These are phyloP conservation scores for Paracoccidioides brasiliensis DNA, from an alignment of 2,329 filamentous ascomycete species.

Conservation along the genomic window DNA sequence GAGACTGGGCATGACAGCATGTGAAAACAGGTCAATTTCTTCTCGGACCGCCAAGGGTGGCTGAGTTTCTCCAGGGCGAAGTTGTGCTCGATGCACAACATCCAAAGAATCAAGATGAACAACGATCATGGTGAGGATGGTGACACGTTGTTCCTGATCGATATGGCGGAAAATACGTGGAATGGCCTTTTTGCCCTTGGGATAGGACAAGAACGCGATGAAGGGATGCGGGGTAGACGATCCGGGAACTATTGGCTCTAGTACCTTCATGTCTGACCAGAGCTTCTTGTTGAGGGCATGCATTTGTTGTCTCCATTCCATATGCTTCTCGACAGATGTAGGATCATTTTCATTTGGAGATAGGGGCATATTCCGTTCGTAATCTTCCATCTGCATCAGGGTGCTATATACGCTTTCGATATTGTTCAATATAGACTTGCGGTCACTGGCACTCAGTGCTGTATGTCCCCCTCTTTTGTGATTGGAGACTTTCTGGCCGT, in stretches of 20 bases:
- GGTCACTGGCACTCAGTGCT: constrained; percentile 51
- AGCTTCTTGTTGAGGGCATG: constrained; percentile 63
- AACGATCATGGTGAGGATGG: constrained; percentile 88
- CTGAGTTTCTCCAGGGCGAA: constrained; percentile 57
- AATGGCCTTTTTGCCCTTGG: constrained; percentile 92
- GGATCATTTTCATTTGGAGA: constrained; percentile 52
- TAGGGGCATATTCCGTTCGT: constrained; percentile 67
- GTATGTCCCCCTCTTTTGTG: constrained; percentile 33
- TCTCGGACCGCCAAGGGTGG: constrained; percentile 70
- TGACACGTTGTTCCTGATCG: constrained; percentile 77
- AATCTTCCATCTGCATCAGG: constrained; percentile 88
- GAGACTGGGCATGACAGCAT: constrained; percentile 77
- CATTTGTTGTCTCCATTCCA: constrained; percentile 64
- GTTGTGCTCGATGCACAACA: constrained; percentile 69
- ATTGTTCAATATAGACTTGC: constrained; percentile 70
- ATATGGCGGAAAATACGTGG: constrained; percentile 91
- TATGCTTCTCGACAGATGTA: constrained; percentile 58
- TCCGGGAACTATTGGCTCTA: constrained; percentile 72
- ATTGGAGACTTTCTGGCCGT: constrained; percentile 39
- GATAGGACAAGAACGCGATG: constrained; percentile 85
- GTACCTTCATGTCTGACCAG: constrained; percentile 80
- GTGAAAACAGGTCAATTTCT: constrained; percentile 81
- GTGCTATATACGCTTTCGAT: constrained; percentile 81
- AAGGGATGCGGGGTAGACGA: constrained; percentile 69
- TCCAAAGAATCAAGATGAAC: constrained; percentile 86